Base-by-base conservation (phyloP, 2,329 filamentous ascomycete species). In the Aspergillus phoenicis region DNA sequence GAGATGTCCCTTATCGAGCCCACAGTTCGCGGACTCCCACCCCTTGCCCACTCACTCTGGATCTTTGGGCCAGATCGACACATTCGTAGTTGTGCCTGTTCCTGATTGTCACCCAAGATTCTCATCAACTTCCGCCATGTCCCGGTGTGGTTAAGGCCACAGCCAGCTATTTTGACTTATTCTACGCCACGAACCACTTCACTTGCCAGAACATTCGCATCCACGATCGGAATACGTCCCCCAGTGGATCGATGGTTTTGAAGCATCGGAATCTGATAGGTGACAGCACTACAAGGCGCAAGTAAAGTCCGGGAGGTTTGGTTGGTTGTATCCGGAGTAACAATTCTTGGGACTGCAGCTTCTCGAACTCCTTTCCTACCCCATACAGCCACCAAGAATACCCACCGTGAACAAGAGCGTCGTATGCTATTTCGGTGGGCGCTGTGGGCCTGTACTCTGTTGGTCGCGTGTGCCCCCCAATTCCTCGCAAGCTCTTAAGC, bases 241-340 rank as follows among this genome's bases (percentile, higher is more conserved):
- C 8, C 15, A 17, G 53, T 36, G n/a, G 53, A 56, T 56, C 53
- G 53, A 45, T 45, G 53, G 39, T 36, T n/a, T 15, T 39, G 26
- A 41, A 36, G 24, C 39, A 56, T 56, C 53, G 53, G 39, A 41
- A 56, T 56, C 26, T 56, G 53, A 56, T 47, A 24, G 17, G 26
- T 45, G 28, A 47, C 39, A 56, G 30, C 17, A n/a, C 39, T 33
- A 47, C 11, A 4, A 55, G 22, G 26, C n/a, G 39, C 41, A 45
- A 30, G 26, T 22, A 36, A 45, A 20, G 17, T 30, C 47, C 47
- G 47, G 26, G 6, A 13, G n/a, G n/a, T 17, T 33, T 51, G 4
- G 10, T 17, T 30, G 24, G 47, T 30, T 33, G 13, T 30, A 28
- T 33, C 47, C 30, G 39, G 53, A 47, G 26, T 26, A 17, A 33